Evolutionary conservation across 768 basidiomycete species (phyloP), one percentile per base, ranked within the genome.

Genomic region (Auriscalpium vulgare): DNA sequence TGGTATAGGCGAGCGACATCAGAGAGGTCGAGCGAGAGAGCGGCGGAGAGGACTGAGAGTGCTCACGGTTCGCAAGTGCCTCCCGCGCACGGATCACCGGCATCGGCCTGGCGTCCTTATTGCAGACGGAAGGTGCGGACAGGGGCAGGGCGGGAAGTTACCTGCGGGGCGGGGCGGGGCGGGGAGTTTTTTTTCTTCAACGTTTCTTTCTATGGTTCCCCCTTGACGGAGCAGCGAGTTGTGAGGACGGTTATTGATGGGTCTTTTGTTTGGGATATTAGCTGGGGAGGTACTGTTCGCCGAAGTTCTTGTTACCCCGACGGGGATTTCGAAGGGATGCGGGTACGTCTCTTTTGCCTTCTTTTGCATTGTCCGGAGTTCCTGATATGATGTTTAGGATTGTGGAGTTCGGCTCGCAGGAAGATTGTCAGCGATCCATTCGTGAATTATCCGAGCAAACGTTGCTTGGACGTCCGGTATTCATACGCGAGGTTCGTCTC

Each of bases 201-300:
- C 64, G 68, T 71, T 73, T 73, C 63, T 69, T 17, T 68, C 71
- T 62, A 56, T 56, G 52, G 68, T 71, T 72, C 73, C 63, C 29
- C 29, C 69, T 52, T 53, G 69, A 71, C 71, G 75, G 76, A 69
- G 68, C 82, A 71, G 59, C 69, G 71, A 87, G 81, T 78, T 76
- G 82, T 81, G 85, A 87, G 86, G 87, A 88, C 86, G 67, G 68
- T 66, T 72, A 88, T 91, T 91, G 85, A 90, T 88, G 85, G 87
- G 86, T 85, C 85, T 81, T 90, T 87, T 88, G 82, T 78, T 84
- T 85, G 84, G 85, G 77, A 84, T 80, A 81, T 83, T 86, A 95
- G 95, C 92, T 85, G 95, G 95, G 81, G 94, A 95, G 80, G 95
- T 97, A 70, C 87, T 95, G 73, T 99, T 99, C 84, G 91, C 95